Base-by-base conservation (phyloP, 192 early-diverging fungal species). In the Pilaira anomala region DNA sequence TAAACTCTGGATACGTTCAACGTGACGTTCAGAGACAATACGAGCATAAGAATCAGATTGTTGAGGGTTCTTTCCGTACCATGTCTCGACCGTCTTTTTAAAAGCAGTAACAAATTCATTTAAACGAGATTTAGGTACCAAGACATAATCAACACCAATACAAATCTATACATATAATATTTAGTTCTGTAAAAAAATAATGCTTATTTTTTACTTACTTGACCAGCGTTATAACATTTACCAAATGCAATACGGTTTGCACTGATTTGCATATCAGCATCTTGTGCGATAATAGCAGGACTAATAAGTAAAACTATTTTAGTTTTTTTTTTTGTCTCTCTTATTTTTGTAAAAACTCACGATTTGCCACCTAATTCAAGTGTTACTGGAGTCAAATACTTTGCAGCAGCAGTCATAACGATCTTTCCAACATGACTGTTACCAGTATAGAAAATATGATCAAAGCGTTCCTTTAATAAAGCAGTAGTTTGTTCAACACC, bases 371-470 rank as follows among this genome's bases (percentile, higher is more conserved):
- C 96, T 22, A 98, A 85, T 76, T 97, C 96, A 41, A 98, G 83
- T 41, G 91, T 87, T 5, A 93, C 89, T n/a, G 89, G 87, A 3
- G 94, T 91, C 42, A 95, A 81, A 51, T 92, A 75, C 69, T 94
- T 88, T 16, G 90, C 87, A 22, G 94, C 94, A 21, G 94, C 94
- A 14, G 49, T 41, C 80, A 91, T 91, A 24, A 97, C 81, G 26
- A 95, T 83, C 64, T 85, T 89, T 40, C 88, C 96, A 29, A 98
- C 88, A 14, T 56, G 41, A 9, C 84, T 83, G 66, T 82, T 89
- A 56, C 96, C 96, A 0, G 96, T 98, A 76, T 93, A 98, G 61
- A 92, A 92, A 66, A 93, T 95, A 72, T 93, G 88, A 74, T 98
- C 93, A 60, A 93, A 96, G 49, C 80, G 81, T 29, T 88, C 72